phyloP scores from a whole-genome alignment of 2,329 filamentous ascomycete species.

The Claviceps maximensis region DNA sequence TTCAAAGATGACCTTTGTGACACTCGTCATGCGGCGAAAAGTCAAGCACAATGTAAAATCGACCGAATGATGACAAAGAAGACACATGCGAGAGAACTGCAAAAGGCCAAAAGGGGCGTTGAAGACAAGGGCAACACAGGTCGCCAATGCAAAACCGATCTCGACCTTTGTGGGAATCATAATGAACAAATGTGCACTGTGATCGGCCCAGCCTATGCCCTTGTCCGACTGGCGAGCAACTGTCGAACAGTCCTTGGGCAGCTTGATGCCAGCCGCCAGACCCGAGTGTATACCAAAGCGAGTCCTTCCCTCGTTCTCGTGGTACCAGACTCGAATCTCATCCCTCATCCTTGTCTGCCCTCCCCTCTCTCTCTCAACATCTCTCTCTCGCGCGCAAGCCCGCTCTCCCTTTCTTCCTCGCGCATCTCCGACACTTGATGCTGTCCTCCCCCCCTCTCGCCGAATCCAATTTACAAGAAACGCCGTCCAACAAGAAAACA shows the following conservation, averaged over 20 bases:
- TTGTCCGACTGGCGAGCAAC: background rate
- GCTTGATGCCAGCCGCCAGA: slow-evolving; percentile 3
- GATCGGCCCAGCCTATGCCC: background rate
- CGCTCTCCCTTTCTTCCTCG: background rate
- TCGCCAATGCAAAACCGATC: background rate
- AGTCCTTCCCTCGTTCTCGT: background rate
- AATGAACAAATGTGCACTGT: background rate
- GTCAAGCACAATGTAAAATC: background rate
- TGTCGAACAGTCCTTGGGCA: slow-evolving; percentile 2
- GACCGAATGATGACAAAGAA: background rate
- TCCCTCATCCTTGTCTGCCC: background rate
- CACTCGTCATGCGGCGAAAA: background rate
- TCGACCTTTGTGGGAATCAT: background rate
- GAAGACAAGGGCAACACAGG: background rate
- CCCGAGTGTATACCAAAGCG: background rate
- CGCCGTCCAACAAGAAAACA: background rate
- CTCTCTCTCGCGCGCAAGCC: too few species aligned
- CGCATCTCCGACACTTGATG: background rate
- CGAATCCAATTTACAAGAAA: background rate
- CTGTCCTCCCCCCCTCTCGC: background rate
- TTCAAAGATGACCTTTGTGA: background rate
- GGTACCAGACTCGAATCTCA: background rate
- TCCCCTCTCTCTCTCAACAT: background rate
- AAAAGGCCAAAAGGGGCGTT: background rate
- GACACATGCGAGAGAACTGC: background rate